Evolutionary conservation across 2,329 filamentous ascomycete genomes (phyloP).

Genomic region (Diaporthe vaccinii): DNA sequence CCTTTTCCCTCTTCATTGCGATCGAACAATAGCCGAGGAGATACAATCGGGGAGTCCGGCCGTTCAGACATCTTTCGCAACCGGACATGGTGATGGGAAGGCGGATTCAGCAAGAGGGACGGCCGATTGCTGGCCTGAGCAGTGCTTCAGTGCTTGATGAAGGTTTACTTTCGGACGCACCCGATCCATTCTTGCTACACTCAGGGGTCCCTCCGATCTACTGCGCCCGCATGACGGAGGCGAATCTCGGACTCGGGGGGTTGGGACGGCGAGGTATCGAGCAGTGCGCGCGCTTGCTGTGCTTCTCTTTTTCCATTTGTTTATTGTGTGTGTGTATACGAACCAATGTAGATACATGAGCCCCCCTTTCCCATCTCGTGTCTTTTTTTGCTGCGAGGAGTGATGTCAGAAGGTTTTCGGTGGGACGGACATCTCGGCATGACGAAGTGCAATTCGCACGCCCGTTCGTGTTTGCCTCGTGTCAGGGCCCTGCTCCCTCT

Average conservation of each 20-base stretch:
- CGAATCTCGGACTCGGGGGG: slow-evolving; percentile 15
- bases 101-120: not conserved
- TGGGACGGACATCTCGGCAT: slow-evolving; percentile 1
- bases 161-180: slow-evolving; percentile 26
- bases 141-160: not conserved
- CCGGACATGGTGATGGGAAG: not conserved
- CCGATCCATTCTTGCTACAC: slow-evolving; percentile 7
- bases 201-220: slow-evolving; percentile 17
- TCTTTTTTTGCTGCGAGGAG: not conserved
- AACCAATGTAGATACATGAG: not conserved
- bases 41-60: not conserved
- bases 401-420: not conserved
- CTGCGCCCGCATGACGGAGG: slow-evolving; percentile 1
- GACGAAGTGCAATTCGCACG: not conserved
- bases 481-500: not conserved
- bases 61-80: not conserved
- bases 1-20: not conserved
- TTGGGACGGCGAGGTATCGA: not conserved
- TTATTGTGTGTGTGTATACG: not conserved
- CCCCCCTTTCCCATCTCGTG: not conserved
- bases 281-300: slow-evolving; percentile 10
- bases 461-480: slow-evolving; percentile 2
- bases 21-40: not conserved
- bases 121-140: not conserved
- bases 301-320: not conserved